Evolutionary conservation across 1,139 yeast genomes (phyloP), one percentile per base, ranked within the genome.

Genomic region (Hyphopichia fennica): DNA sequence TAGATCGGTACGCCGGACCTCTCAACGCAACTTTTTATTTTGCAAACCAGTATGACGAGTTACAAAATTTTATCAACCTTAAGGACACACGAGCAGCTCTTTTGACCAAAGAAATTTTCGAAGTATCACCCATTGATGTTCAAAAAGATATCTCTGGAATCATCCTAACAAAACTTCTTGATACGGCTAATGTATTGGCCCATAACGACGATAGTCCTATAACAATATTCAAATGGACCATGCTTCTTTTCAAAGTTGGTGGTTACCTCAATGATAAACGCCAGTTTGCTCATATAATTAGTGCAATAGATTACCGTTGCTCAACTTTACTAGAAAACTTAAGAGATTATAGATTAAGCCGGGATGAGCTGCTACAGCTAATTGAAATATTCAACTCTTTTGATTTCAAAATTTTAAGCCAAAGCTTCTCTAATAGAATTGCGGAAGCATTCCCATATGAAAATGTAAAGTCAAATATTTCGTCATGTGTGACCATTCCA

Each of bases 241-340:
- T 53, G 3, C 30, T 50, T 18, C 36, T 45, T 22, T 34, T 38
- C 13, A 38, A 39, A 17, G 31, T 53, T 20, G 37, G 41, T 4
- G 18, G 27, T 8, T 20, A 22, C 13, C 30, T 54, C 16, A 30
- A 37, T 19, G 40, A 37, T 6, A 23, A 39, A 14, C 19, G 40
- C 2, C 18, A 44, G 9, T 42, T 38, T 25, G 31, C 25, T 20
- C 48, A 47, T 16, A 35, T 48, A 2, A 25, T 45, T 8, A 39
- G 39, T 10, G 41, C 51, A 1, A 38, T 52, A 13, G 46, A 47
- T 6, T 46, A 43, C 40, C 56, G 50, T 34, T 38, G 45, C 16
- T 17, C 39, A 15, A 17, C 43, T 8, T 35, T 40, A 3, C 31
- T 48, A 20, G 47, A 47, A 14, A 31, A 42, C 2, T 35, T 49